phyloP scores from a whole-genome alignment of 345 rosid genomes.

The Anastatica hierochuntica region DNA sequence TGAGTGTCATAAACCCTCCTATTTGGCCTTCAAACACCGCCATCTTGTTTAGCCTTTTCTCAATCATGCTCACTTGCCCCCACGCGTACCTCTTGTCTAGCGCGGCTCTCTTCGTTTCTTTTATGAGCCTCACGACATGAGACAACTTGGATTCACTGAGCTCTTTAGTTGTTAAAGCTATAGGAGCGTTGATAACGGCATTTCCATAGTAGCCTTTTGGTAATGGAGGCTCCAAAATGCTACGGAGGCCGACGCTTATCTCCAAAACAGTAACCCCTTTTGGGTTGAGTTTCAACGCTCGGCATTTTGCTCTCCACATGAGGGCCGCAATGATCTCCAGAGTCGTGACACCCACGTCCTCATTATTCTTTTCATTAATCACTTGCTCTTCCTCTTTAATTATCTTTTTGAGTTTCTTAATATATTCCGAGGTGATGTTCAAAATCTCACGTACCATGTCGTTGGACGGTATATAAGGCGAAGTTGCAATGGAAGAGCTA shows the following conservation, averaged over 20 bases:
- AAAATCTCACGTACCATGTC: conserved; percentile 27
- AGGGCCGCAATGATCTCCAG: conserved; percentile 34
- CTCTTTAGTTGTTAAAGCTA: conserved; percentile 16
- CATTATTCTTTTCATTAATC: neutral
- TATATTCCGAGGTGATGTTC: conserved; percentile 13
- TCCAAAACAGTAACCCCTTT: conserved; percentile 9
- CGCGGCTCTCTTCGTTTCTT: conserved; percentile 22
- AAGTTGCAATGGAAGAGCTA: conserved; percentile 1
- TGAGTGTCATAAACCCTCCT: conserved; percentile 18
- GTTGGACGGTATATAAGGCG: conserved; percentile 11
- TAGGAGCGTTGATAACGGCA: conserved; percentile 16
- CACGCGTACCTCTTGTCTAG: conserved; percentile 3
- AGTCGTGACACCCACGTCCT: conserved; percentile 19
- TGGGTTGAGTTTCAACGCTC: conserved; percentile 30
- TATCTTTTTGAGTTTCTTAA: conserved; percentile 22
- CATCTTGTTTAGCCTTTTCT: conserved; percentile 7
- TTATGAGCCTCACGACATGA: conserved; percentile 24
- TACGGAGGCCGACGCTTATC: conserved; percentile 21
- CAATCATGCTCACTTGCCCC: conserved; percentile 6
- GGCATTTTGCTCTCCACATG: conserved; percentile 34
- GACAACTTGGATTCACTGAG: conserved; percentile 23
- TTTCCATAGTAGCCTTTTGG: conserved; percentile 41
- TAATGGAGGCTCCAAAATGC: conserved; percentile 23
- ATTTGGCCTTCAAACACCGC: neutral
- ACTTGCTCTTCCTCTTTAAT: conserved; percentile 3